Evolutionary conservation across 352 stramenopile genomes (phyloP).

Genomic region (Phytophthora megakarya): DNA sequence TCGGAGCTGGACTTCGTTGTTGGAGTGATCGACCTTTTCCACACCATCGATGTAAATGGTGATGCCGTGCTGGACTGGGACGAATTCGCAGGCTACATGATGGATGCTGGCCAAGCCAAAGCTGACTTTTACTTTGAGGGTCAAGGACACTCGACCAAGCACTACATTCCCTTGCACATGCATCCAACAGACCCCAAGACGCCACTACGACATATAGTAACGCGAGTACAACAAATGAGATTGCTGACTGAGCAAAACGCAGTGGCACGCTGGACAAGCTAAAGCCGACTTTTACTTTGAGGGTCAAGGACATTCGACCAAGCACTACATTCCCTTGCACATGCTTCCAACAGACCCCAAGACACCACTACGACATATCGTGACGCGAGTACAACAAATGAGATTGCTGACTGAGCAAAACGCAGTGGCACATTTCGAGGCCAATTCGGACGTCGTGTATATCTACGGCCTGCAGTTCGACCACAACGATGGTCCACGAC

Average conservation of each 20-base stretch:
- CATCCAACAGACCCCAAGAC: constrained; percentile 53
- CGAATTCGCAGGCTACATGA: constrained; percentile 89
- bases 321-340: constrained; percentile 44
- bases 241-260: constrained; percentile 53
- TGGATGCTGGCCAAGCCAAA: constrained; percentile 71
- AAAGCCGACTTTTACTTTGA: constrained; percentile 61
- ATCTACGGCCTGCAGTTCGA: constrained; percentile 71
- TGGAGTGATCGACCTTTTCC: constrained; percentile 87
- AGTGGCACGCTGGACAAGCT: constrained; percentile 64
- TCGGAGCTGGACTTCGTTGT: constrained; percentile 84
- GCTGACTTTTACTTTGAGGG: constrained; percentile 58
- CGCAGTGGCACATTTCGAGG: constrained; percentile 74
- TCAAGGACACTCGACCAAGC: constrained; percentile 30
- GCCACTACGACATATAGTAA: constrained; percentile 49
- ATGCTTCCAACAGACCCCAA: constrained; percentile 50
- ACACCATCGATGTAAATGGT: constrained; percentile 91
- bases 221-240: constrained; percentile 58
- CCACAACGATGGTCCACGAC: constrained; percentile 58
- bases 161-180: constrained; percentile 43
- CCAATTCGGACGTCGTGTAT: constrained; percentile 67
- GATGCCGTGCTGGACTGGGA: constrained; percentile 89
- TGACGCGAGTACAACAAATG: constrained; percentile 59
- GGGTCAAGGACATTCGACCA: constrained; percentile 27
- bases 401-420: constrained; percentile 50
- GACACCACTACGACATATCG: constrained; percentile 54